Evolutionary conservation across 495 filamentous ascomycete species (phyloP).

Genomic region (Talaromyces proteolyticus): DNA sequence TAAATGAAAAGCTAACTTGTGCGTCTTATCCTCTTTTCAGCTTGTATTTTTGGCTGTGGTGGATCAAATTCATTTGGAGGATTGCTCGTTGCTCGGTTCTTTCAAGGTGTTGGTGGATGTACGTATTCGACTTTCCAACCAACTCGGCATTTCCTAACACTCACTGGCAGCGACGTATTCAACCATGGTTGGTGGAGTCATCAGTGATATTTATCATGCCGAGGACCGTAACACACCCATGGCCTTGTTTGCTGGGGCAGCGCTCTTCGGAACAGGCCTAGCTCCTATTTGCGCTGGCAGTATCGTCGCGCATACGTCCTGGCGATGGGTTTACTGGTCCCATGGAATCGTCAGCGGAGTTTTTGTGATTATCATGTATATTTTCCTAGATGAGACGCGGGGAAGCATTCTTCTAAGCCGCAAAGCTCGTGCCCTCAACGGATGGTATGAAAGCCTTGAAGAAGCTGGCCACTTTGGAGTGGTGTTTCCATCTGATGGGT

Average conservation of each 20-base stretch:
- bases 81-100: conserved; percentile 71
- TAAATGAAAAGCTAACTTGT: conserved; percentile 1
- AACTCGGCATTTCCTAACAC: neutral
- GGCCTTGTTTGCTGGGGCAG: conserved; percentile 74
- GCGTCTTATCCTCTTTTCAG: too few relatives aligned
- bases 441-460: conserved; percentile 74
- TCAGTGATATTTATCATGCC: conserved; percentile 80
- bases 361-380: conserved; percentile 54
- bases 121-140: conserved; percentile 10
- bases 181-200: conserved; percentile 89
- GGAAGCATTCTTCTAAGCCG: conserved; percentile 75
- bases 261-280: conserved; percentile 73
- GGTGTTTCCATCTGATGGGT: conserved; percentile 26
- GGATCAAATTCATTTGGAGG: conserved; percentile 64
- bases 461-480: conserved; percentile 60
- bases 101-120: conserved; percentile 67
- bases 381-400: conserved; percentile 77
- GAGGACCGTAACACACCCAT: conserved; percentile 82
- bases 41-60: conserved; percentile 72
- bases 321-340: conserved; percentile 90
- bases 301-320: conserved; percentile 59
- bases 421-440: conserved; percentile 69
- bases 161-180: conserved; percentile 57
- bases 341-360: conserved; percentile 67
- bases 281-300: conserved; percentile 70